A percentile compares a stretch with the other conserved stretches of the same genome.
phyloP scores from a whole-genome alignment of 768 basidiomycete genomes.

The Dentipellis sp. region DNA sequence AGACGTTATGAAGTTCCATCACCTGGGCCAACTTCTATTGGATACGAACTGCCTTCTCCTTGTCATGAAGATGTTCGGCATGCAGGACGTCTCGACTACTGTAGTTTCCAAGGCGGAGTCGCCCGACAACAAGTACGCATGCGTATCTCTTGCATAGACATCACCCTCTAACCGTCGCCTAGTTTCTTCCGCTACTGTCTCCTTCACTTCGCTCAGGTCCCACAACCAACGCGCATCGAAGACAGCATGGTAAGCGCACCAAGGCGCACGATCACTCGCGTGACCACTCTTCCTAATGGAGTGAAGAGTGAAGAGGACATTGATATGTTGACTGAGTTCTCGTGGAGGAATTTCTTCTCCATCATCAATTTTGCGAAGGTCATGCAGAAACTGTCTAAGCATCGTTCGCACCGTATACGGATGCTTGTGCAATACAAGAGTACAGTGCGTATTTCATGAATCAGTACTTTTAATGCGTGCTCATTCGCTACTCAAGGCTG shows the following conservation, averaged over 20 bases:
- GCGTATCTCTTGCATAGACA: background rate
- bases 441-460: slow-evolving; percentile 47
- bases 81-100: slow-evolving; percentile 79
- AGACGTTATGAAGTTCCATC: slow-evolving; percentile 99
- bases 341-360: slow-evolving; percentile 96
- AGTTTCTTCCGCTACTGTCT: slow-evolving; percentile 98
- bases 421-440: slow-evolving; percentile 98
- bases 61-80: slow-evolving; percentile 96
- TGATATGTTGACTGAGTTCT: slow-evolving; percentile 88
- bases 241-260: slow-evolving; percentile 57
- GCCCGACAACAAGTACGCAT: slow-evolving; percentile 66
- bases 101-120: slow-evolving; percentile 87
- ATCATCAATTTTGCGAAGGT: slow-evolving; percentile 97
- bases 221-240: slow-evolving; percentile 48
- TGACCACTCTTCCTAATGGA: slow-evolving; percentile 58
- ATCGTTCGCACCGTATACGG: slow-evolving; percentile 87
- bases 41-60: slow-evolving; percentile 92
- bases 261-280: slow-evolving; percentile 48
- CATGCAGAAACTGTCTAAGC: slow-evolving; percentile 96
- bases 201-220: slow-evolving; percentile 60
- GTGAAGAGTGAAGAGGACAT: slow-evolving; percentile 78
- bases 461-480: background rate
- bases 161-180: slow-evolving; percentile 7
- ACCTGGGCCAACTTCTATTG: slow-evolving; percentile 88
- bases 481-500: slow-evolving; percentile 50